phyloP scores from a whole-genome alignment of 768 basidiomycete genomes.

The Boletus bicolor region DNA sequence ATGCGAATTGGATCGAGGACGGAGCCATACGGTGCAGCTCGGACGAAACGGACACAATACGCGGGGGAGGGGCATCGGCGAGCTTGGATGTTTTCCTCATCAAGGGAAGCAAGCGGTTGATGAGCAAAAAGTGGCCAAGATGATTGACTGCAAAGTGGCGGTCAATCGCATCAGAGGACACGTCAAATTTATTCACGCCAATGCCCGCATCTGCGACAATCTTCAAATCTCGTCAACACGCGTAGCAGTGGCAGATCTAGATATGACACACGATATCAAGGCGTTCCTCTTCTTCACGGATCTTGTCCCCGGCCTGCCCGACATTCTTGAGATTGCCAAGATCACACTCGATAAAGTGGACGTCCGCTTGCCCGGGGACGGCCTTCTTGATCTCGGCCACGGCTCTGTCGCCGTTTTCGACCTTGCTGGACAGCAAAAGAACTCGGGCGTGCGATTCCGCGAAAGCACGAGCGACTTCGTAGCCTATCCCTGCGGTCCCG shows the following conservation, averaged over 20 bases:
- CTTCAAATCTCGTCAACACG: not conserved
- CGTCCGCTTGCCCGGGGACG: not conserved
- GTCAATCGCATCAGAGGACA: not conserved
- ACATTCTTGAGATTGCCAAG: not conserved
- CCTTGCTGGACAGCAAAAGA: not conserved
- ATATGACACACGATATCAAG: not conserved
- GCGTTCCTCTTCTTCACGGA: not conserved
- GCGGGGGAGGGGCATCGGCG: not conserved
- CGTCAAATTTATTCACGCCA: not conserved
- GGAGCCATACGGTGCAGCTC: constrained; percentile 1
- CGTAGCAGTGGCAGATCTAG: not conserved
- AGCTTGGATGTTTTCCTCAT: not conserved
- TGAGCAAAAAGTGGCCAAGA: not conserved
- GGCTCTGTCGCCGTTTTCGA: not conserved
- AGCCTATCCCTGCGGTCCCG: not conserved
- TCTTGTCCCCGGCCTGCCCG: not conserved
- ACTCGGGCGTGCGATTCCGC: not conserved
- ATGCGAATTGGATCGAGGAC: not conserved
- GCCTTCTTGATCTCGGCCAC: not conserved
- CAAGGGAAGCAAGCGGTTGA: constrained; percentile 4
- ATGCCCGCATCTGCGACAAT: not conserved
- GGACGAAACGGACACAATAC: constrained; percentile 7
- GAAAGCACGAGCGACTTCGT: not conserved
- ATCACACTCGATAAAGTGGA: constrained; percentile 1
- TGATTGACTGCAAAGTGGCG: not conserved